Evolutionary conservation across 306 rosid species (phyloP), one percentile per base, ranked within the genome.

Genomic region (Aeschynomene evenia): DNA sequence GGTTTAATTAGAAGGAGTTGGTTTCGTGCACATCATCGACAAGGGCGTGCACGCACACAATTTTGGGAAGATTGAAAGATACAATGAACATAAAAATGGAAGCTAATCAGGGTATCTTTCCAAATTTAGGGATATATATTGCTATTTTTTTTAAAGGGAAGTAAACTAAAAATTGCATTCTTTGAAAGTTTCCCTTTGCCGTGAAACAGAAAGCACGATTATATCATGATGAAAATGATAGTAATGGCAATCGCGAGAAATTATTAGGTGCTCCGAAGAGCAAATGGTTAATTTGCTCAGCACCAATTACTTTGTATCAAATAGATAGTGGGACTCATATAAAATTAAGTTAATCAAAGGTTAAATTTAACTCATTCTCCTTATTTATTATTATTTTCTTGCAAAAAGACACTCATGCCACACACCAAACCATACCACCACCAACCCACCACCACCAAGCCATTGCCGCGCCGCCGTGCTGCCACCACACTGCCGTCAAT

Each of bases 21-120:
- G 59, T 23, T 81, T 79, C 78, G 79, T 74, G 75, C 73, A 82
- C 79, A 79, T 75, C 63, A 51, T 66, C 70, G 37, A 34, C 12
- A 69, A 36, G 80, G 78, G 70, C 78, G 81, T 79, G 80, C 77
- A 75, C 36, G 83, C 85, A 62, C 84, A 52, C 79, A 73, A 68
- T 2, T 65, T 49, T 46, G 56, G 58, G 43, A 62, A 67, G 24
- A 63, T 48, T 62, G 76, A 67, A 67, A 68, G 73, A 14, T 69
- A 58, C 77, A 76, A 66, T 9, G 10, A 43, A 75, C 11, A 21
- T n/a, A n/a, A 9, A 50, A 70, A 70, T 51, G 60, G 15, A 45
- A 42, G 51, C 20, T 39, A n/a, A n/a, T n/a, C n/a, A n/a, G n/a
- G 39, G 26, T 55, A 31, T 70, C 57, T 52, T 53, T 58, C 39